Evolutionary conservation across 2,329 filamentous ascomycete species (phyloP), one percentile per base, ranked within the genome.

Genomic region (Colletotrichum liaoningense): DNA sequence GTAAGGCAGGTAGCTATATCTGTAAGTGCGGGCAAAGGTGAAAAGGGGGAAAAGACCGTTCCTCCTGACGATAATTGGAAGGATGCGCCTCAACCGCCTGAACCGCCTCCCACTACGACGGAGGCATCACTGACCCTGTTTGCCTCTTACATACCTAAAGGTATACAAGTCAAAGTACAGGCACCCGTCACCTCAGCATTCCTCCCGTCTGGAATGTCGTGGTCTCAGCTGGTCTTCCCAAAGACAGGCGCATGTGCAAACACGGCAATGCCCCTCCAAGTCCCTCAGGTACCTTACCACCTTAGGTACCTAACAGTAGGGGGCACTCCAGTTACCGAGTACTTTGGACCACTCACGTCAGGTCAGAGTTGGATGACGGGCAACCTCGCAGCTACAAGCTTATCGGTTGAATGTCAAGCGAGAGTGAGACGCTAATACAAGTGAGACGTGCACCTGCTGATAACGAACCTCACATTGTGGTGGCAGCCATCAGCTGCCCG

Each of bases 141-240:
- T 35, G 33, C 33, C 33, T 49, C 4, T 49, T 49, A n/a, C 42
- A 49, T 35, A 5, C 3, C 30, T 46, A 1, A 46, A 19, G 14
- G 1, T 42, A 42, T 42, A 16, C 19, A 46, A 46, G 7, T 16
- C 8, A 11, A 49, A 19, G 19, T n/a, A 49, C 19, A 49, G 8
- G 38, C 8, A 14, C 16, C 19, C 42, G 8, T 22, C 22, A 60
- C 14, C 14, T 38, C 22, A 26, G 3, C 58, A 62, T 26, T 30
- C n/a, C 59, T 35, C 9, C 16, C 30, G 14, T 30, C 26, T 58
- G 59, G 69, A 72, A 69, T 72, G 58, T 58, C 69, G 42, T 42
- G 58, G 59, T 69, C 69, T 69, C 59, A 72, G 66, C 59, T 72
- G 42, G 42, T 63, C 33, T 72, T 69, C 65, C 63, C 63, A 19